A percentile compares a stretch with the other conserved stretches of the same genome.
Conservation (phyloP, 169 alveolate species). For the Toxoplasma gondii region DNA sequence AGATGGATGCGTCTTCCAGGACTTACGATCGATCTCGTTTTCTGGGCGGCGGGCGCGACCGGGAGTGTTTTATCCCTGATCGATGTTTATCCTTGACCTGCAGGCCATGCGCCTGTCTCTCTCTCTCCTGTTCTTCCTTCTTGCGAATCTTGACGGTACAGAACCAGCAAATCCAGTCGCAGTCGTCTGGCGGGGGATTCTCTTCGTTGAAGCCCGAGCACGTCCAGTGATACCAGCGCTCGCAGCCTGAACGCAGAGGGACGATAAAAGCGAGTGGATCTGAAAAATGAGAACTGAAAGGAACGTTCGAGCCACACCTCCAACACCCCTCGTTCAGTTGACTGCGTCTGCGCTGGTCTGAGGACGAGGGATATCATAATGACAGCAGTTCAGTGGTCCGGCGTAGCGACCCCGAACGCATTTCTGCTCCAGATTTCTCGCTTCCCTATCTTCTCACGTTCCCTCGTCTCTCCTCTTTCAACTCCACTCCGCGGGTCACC, state of each 20-base stretch:
- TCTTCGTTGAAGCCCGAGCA: conserved; percentile 67
- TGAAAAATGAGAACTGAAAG: background rate
- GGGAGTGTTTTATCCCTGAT: background rate
- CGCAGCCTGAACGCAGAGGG: conserved; percentile 54
- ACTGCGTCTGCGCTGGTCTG: too few species aligned
- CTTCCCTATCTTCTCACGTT: too few species aligned
- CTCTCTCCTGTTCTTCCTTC: conserved; percentile 18
- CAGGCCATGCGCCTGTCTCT: background rate
- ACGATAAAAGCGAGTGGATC: background rate
- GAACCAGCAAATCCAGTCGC: conserved; percentile 67
- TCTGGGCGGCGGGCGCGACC: background rate
- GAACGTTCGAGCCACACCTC: too few species aligned
- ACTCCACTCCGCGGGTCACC: too few species aligned
- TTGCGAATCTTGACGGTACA: conserved; percentile 48
- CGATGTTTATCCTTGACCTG: background rate
- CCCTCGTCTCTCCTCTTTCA: too few species aligned
- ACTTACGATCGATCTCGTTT: background rate
- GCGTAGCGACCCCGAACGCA: too few species aligned
- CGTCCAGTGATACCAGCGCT: conserved; percentile 69
- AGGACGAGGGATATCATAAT: too few species aligned
- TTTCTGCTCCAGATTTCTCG: too few species aligned
- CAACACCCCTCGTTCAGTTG: too few species aligned
- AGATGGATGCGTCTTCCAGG: background rate
- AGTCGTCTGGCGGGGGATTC: conserved; percentile 61
- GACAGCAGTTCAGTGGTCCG: too few species aligned